A percentile compares a stretch with the other conserved stretches of the same genome.
These are phyloP conservation scores for Metarhizium sp. DNA, from an alignment of 2,329 filamentous ascomycete species.

Conservation along the genomic window DNA sequence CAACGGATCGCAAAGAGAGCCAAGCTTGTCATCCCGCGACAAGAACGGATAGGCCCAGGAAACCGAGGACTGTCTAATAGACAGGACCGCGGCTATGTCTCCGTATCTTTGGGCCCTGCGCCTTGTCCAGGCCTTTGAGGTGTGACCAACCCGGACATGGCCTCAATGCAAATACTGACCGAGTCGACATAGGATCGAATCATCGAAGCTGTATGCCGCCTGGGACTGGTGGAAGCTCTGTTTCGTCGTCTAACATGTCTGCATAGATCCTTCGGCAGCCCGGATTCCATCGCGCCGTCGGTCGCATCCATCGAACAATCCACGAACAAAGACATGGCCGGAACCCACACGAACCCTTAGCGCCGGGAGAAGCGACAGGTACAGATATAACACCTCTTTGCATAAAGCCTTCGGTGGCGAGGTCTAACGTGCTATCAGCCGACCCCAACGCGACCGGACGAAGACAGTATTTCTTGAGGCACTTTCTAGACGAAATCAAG, in stretches of 20 bases:
- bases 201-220: conserved; percentile 19
- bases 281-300: conserved; percentile 41
- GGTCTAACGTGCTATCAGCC: conserved; percentile 11
- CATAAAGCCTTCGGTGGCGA: not conserved
- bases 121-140: conserved; percentile 25
- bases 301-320: conserved; percentile 40
- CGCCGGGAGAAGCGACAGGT: conserved; percentile 44
- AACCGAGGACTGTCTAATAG: not conserved
- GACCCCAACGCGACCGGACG: conserved; percentile 20
- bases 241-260: not conserved
- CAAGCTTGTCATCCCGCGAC: not conserved
- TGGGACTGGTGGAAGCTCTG: not conserved
- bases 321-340: conserved; percentile 40
- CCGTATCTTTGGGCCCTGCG: conserved; percentile 24
- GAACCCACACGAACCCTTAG: conserved; percentile 39
- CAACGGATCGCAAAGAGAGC: conserved; percentile 4
- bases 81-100: conserved; percentile 17
- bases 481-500: conserved; percentile 41
- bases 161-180: conserved; percentile 6
- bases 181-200: conserved; percentile 20
- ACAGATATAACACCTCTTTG: conserved; percentile 3
- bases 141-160: not conserved
- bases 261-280: conserved; percentile 39
- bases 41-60: not conserved
- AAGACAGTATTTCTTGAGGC: conserved; percentile 28